Evolutionary conservation across 1,139 yeast species (phyloP).

Genomic region (Pichia sp.): DNA sequence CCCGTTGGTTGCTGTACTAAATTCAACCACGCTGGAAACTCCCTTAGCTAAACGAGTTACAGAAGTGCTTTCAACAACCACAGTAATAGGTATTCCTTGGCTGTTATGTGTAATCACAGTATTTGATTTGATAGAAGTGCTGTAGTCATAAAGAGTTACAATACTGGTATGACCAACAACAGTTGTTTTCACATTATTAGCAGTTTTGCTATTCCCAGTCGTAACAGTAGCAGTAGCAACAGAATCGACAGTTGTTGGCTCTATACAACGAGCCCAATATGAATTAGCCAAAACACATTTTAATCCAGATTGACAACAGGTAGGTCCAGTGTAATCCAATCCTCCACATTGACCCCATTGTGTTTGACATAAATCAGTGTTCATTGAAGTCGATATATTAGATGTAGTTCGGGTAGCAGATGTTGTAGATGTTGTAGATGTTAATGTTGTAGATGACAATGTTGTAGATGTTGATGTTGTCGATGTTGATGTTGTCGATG

Average conservation of each 20-base stretch:
- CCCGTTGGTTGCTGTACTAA: constrained; percentile 13
- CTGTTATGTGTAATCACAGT: constrained; percentile 1
- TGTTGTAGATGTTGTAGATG: neutral
- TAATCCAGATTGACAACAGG: constrained; percentile 27
- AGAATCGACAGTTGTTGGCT: constrained; percentile 1
- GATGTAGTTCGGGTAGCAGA: neutral
- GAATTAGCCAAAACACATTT: constrained; percentile 23
- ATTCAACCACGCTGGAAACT: constrained; percentile 10
- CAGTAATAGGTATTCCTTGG: constrained; percentile 1
- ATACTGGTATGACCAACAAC: neutral
- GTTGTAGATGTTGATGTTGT: no score
- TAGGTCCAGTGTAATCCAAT: constrained; percentile 23
- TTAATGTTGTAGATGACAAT: no score
- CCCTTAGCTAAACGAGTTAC: constrained; percentile 8
- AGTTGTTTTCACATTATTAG: neutral
- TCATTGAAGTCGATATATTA: neutral
- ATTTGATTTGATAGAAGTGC: neutral
- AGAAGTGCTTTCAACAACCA: constrained; percentile 6
- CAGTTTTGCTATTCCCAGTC: neutral
- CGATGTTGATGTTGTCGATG: neutral
- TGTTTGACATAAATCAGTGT: constrained; percentile 17
- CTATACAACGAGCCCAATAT: constrained; percentile 27
- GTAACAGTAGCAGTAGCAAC: neutral
- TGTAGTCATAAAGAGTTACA: neutral
- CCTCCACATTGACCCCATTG: constrained; percentile 32